These are phyloP conservation scores for Pythium phragmitis DNA, from an alignment of 352 stramenopile species.

Conservation along the genomic window DNA sequence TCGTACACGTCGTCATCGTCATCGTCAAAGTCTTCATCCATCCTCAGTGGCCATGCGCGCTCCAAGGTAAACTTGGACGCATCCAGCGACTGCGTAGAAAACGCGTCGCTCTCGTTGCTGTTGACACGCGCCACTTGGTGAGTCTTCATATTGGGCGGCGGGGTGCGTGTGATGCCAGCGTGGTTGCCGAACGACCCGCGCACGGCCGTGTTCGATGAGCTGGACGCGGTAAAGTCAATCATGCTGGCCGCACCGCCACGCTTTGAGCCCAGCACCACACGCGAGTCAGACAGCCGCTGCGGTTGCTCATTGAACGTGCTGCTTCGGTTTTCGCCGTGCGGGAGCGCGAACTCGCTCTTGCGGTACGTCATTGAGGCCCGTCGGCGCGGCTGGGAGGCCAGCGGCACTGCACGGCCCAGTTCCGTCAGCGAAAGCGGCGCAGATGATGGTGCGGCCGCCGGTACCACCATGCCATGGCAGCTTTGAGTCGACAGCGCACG, in stretches of 20 bases:
- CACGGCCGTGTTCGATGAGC: constrained; percentile 18
- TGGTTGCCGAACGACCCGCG: constrained; percentile 16
- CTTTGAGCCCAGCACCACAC: constrained; percentile 6
- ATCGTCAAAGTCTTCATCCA: constrained; percentile 12
- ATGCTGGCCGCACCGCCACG: constrained; percentile 12
- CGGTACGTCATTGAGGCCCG: constrained; percentile 11
- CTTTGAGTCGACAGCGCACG: constrained; percentile 53
- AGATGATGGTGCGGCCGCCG: background rate
- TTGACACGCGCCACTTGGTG: constrained; percentile 23
- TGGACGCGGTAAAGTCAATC: constrained; percentile 17
- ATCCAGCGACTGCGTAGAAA: constrained; percentile 17
- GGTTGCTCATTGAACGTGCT: constrained; percentile 21
- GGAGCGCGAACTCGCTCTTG: constrained; percentile 10
- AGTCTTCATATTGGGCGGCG: constrained; percentile 10
- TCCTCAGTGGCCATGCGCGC: background rate
- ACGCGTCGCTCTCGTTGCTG: constrained; percentile 12
- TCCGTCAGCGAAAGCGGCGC: background rate
- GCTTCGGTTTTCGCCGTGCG: constrained; percentile 9
- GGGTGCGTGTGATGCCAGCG: constrained; percentile 1
- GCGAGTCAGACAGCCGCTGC: constrained; percentile 20
- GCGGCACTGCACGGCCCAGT: background rate
- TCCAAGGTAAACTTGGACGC: background rate
- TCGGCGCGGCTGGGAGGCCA: background rate
- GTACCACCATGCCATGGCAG: constrained; percentile 30
- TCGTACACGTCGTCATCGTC: constrained; percentile 14